Conservation (phyloP, 352 stramenopile species). For the Globisporangium splendens region DNA sequence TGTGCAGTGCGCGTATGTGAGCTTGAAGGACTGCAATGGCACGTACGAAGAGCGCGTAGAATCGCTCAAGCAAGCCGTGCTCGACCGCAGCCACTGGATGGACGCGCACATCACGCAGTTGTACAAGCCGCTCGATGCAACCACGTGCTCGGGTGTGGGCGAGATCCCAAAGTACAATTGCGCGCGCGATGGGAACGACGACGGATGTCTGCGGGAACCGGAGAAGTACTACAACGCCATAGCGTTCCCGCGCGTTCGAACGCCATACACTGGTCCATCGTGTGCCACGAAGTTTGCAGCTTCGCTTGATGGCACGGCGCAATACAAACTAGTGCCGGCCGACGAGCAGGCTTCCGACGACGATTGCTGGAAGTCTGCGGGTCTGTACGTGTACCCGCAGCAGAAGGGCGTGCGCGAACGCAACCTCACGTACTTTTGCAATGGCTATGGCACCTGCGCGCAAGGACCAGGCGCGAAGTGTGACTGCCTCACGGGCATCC, state of each 20-base stretch:
- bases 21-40: slow-evolving; percentile 48
- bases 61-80: slow-evolving; percentile 36
- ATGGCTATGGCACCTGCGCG: slow-evolving; percentile 53
- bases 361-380: slow-evolving; percentile 65
- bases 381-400: slow-evolving; percentile 52
- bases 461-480: slow-evolving; percentile 56
- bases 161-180: slow-evolving; percentile 70
- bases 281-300: slow-evolving; percentile 26
- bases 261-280: slow-evolving; percentile 37
- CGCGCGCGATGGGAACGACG: slow-evolving; percentile 49
- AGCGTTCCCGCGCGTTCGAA: slow-evolving; percentile 46
- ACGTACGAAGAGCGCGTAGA: slow-evolving; percentile 54
- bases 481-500: slow-evolving; percentile 40
- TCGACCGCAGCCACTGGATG: slow-evolving; percentile 67
- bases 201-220: slow-evolving; percentile 49
- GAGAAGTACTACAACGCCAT: slow-evolving; percentile 63
- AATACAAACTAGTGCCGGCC: slow-evolving; percentile 19
- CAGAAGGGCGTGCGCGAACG: slow-evolving; percentile 62
- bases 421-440: slow-evolving; percentile 58
- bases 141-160: slow-evolving; percentile 59
- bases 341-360: slow-evolving; percentile 54
- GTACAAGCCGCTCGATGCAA: slow-evolving; percentile 56
- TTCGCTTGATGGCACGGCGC: not conserved
- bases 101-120: slow-evolving; percentile 61
- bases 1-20: slow-evolving; percentile 52